Evolutionary conservation across 2,329 filamentous ascomycete species (phyloP).

Genomic region (Hypocrella siamensis): DNA sequence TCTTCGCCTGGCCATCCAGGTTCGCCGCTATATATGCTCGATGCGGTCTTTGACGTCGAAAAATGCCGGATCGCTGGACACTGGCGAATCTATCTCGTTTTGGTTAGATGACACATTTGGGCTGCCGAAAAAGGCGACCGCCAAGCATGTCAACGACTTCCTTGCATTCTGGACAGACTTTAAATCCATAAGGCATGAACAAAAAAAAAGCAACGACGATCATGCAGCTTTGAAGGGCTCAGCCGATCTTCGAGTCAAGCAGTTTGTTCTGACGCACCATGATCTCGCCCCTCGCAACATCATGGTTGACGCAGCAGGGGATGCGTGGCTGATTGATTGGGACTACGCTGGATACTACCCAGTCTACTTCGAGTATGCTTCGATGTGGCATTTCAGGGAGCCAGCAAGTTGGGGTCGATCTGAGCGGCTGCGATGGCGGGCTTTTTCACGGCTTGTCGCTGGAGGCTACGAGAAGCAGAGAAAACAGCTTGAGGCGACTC

Average conservation of each 20-base stretch:
- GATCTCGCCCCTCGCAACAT: constrained; percentile 7
- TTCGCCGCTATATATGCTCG: background rate
- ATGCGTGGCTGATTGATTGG: constrained; percentile 7
- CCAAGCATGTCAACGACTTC: background rate
- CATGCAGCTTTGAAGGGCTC: background rate
- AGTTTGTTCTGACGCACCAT: background rate
- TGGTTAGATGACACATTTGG: background rate
- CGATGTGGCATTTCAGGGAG: constrained; percentile 8
- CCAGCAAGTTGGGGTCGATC: too few species aligned
- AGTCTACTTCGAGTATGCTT: constrained; percentile 6
- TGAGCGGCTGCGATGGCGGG: too few species aligned
- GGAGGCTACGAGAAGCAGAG: too few species aligned
- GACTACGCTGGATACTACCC: constrained; percentile 7
- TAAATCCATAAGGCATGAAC: background rate
- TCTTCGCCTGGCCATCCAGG: background rate
- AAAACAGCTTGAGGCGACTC: too few species aligned
- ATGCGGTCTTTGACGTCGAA: background rate
- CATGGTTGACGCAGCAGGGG: constrained; percentile 3
- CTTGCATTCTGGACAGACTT: background rate
- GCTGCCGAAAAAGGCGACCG: background rate
- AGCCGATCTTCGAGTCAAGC: background rate
- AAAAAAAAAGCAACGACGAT: background rate
- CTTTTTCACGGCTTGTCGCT: too few species aligned
- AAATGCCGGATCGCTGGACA: background rate
- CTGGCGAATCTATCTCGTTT: background rate